Base-by-base conservation (phyloP, 306 rosid genomes). In the Glycine latifolia region DNA sequence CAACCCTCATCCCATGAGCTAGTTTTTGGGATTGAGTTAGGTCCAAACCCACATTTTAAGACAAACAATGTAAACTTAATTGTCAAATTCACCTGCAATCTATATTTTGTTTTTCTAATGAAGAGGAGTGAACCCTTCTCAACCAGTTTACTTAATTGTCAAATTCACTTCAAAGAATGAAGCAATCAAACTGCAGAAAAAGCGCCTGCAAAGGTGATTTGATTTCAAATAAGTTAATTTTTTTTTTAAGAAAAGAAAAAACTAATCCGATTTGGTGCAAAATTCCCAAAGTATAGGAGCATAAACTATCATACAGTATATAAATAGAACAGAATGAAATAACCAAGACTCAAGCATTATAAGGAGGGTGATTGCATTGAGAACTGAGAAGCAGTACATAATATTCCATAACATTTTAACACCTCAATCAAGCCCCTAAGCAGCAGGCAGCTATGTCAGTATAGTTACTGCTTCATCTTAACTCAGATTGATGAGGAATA, bases 171-270 rank as follows among this genome's bases (percentile, higher is more conserved):
- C 71, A 49, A 68, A 54, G 67, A 72, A 77, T 35, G 71, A 60
- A 61, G 78, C 63, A 55, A 67, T n/a, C 79, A 69, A 62, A 79
- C 75, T n/a, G 50, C 53, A 53, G 65, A 77, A 9, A 61, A 12
- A 20, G 43, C 55, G 13, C 83, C 91, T 83, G 88, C 78, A 74
- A 86, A 82, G 46, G n/a, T 20, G 41, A 37, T 41, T 7, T 60
- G 15, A 55, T 78, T 26, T 66, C 10, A 59, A 76, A 77, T 11
- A 11, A 82, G 33, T 62, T 54, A n/a, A n/a, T n/a, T 35, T 35
- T 35, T 35, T 2, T 2, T 2, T 2, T 5, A 26, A 49, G 7
- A 43, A 73, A n/a, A 43, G 7, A 73, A n/a, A 13, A 13, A 52
- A 10, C 66, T 17, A 59, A 17, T 59, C 39, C 8, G n/a, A 53